Base-by-base conservation (phyloP, 2,329 filamentous ascomycete genomes). In the Colletotrichum phormii region DNA sequence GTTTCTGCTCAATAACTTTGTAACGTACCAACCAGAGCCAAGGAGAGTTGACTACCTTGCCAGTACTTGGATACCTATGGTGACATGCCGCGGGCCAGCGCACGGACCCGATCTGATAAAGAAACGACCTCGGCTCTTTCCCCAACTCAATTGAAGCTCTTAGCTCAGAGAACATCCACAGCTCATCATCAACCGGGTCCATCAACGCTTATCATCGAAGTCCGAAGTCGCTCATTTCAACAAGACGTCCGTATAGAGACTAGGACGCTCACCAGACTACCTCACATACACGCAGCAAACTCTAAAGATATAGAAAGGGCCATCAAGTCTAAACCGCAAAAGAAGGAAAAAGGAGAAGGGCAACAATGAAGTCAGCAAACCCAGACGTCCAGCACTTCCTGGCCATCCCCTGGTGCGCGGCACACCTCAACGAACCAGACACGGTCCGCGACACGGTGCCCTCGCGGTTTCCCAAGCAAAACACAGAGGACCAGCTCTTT, bases 401-500 rank as follows among this genome's bases (percentile, higher is more conserved):
- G 59, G 77, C 80, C 2, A 78, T 82, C 58, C 79, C 82, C 12
- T 84, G 83, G 83, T 82, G 80, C 64, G 77, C 80, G 51, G 71
- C 75, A n/a, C 78, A 81, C 35, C 77, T 84, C 24, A 73, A 72
- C 3, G 72, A 74, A 22, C 75, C 77, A 6, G 74, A 76, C 66
- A 74, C 78, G 22, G 78, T 84, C 55, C 75, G 78, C 46, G 82
- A 82, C 71, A 77, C 82, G 53, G 78, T 81, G 13, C 76, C 78
- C 49, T 80, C 79, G 71, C 78, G 81, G 70, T 82, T 81, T 72
- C 79, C 81, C 18, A 75, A 75, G 13, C 13, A 72, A 46, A 73
- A 64, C 67, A 60, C 72, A 5, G 58, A 73, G 9, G 79, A 81
- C 72, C 81, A 84, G 59, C 81, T 84, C 64, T 78, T 84, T 70